A percentile compares a stretch with the other conserved stretches of the same genome.
Conservation (phyloP, 73 alveolate species). For the Paramecium primaurelia region DNA sequence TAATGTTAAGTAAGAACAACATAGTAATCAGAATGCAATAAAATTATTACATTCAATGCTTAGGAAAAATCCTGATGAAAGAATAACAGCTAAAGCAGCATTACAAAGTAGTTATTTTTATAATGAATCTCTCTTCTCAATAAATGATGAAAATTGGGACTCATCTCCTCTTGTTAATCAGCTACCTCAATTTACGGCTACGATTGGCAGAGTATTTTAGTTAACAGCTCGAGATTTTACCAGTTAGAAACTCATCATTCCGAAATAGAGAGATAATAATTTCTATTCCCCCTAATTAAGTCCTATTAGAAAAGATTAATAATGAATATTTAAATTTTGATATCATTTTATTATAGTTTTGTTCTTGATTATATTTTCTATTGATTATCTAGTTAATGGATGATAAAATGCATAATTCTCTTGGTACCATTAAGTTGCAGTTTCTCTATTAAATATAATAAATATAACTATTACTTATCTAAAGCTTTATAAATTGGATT, state of each 20-base stretch:
- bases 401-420: slow-evolving; percentile 63
- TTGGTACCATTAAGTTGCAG: slow-evolving; percentile 54
- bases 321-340: neutral
- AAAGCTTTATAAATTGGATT: slow-evolving; percentile 63
- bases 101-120: slow-evolving; percentile 23
- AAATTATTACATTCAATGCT: neutral
- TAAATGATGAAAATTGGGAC: slow-evolving; percentile 19
- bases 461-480: neutral
- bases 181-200: neutral
- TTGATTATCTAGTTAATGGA: slow-evolving; percentile 62
- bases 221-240: neutral
- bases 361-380: neutral
- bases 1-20: neutral
- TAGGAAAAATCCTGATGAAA: neutral
- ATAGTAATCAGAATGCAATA: neutral
- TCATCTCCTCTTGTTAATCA: neutral
- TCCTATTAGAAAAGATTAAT: neutral
- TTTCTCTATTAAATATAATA: neutral
- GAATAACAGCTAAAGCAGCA: neutral
- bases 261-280: neutral
- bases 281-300: slow-evolving; percentile 14
- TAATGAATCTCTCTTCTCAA: neutral
- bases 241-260: neutral
- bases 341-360: neutral
- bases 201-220: neutral